Base-by-base conservation (phyloP, 192 early-diverging fungal genomes). In the Kickxella alabastrina region DNA sequence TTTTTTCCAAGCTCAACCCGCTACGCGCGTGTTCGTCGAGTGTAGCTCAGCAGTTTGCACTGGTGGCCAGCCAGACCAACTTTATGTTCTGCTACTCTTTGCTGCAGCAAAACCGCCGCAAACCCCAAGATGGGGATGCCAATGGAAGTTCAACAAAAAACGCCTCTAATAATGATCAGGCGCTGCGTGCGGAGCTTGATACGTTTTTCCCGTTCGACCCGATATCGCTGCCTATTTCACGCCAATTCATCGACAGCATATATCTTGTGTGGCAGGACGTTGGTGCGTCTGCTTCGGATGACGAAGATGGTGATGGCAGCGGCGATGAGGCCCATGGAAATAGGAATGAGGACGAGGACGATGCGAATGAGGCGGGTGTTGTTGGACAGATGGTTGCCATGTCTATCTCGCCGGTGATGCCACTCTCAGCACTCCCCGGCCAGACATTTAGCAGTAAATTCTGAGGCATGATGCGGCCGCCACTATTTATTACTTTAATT, bases 151-250 rank as follows among this genome's bases (percentile, higher is more conserved):
- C 46, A 1, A 23, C 19, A 21, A 17, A 26, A 10, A 23, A 34
- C n/a, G 63, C 59, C 3, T 50, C 40, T 1, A 53, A 44, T 0
- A 25, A 34, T 31, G 59, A 62, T 10, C 52, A 54, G 39, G 26
- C 64, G 9, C 58, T 75, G 17, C 65, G 66, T 17, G 62, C 72
- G 0, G 72, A 80, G 51, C 75, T 88, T 15, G 86, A 87, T 17
- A 65, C 87, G 1, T 94, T 95, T 56, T 97, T 97, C 68, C 95
- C 95, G 34, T 97, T 94, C 45, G 95, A 97, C 59, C 95, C 95
- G 6, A 87, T 90, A 53, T 69, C 82, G 12, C 78, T 97, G 3
- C 82, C 85, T 35, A 69, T 78, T 44, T 89, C 85, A 35, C 74
- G 79, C n/a, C 46, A 59, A 4, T 90, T 80, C 39, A 80, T 95